Conservation (phyloP, 1,284 basidiomycete species). For the Pascua guehoae region DNA sequence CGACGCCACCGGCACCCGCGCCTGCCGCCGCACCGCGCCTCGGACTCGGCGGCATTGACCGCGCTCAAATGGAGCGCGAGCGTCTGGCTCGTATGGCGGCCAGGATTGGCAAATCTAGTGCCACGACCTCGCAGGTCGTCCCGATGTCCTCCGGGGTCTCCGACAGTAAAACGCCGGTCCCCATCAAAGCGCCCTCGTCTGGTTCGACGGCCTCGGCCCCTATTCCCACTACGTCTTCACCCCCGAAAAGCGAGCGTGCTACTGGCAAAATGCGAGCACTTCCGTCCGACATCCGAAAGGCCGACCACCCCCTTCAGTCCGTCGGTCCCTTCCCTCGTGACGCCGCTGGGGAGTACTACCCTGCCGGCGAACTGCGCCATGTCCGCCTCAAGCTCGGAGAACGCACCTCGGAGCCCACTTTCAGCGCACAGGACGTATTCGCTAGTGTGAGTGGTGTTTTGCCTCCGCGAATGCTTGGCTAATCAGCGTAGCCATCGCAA, state of each 20-base stretch:
- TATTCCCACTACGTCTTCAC: not conserved
- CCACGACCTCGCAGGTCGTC: too few species aligned
- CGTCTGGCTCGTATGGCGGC: constrained; percentile 38
- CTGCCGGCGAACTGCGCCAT: constrained; percentile 41
- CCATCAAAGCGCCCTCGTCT: too few species aligned
- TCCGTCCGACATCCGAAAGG: too few species aligned
- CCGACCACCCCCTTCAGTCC: constrained; percentile 34
- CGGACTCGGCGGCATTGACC: constrained; percentile 26
- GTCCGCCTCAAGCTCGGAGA: constrained; percentile 26
- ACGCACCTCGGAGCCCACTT: constrained; percentile 21
- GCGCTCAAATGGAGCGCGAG: constrained; percentile 43
- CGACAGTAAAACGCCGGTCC: too few species aligned
- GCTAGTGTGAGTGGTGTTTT: constrained; percentile 29
- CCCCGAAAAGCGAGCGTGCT: not conserved
- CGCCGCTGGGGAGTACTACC: constrained; percentile 43
- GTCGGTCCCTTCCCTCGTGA: constrained; percentile 30
- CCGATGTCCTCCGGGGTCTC: too few species aligned
- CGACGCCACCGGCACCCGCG: not conserved
- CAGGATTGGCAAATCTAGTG: too few species aligned
- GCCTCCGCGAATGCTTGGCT: not conserved
- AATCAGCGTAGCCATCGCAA: constrained; percentile 26
- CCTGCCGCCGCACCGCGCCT: not conserved
- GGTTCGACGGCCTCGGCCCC: not conserved
- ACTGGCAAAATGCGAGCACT: too few species aligned
- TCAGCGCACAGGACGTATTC: constrained; percentile 28